Evolutionary conservation across 306 rosid genomes (phyloP).

Genomic region (Urtica urens): DNA sequence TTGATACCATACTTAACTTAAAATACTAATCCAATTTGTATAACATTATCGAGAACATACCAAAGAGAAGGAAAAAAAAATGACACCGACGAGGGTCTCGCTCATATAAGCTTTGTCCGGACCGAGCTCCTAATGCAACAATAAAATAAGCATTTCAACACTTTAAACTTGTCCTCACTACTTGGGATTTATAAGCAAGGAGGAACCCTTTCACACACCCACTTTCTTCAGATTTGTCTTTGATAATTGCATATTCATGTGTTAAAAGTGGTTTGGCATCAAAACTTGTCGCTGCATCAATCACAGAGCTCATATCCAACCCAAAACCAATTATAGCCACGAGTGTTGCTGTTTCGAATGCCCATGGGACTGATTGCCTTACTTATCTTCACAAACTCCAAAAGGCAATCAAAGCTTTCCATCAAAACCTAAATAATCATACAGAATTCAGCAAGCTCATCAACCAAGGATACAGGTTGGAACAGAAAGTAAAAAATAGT

Average conservation of each 20-base stretch:
- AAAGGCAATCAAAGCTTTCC: constrained; percentile 72
- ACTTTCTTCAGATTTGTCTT: constrained; percentile 61
- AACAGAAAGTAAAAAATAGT: too few species aligned
- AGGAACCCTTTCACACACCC: constrained; percentile 71
- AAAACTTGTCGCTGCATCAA: constrained; percentile 19
- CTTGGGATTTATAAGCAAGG: too few species aligned
- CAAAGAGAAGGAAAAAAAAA: constrained; percentile 58
- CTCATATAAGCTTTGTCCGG: constrained; percentile 57
- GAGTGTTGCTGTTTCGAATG: constrained; percentile 72
- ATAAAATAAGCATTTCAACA: too few species aligned
- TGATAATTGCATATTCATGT: constrained; percentile 27
- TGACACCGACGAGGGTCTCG: constrained; percentile 46
- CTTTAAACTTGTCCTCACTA: too few species aligned
- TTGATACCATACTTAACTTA: too few species aligned
- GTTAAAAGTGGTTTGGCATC: constrained; percentile 24
- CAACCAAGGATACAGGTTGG: too few species aligned
- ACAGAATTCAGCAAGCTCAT: too few species aligned
- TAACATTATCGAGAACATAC: too few species aligned
- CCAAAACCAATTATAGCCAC: constrained; percentile 81
- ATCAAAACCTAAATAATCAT: constrained; percentile 46
- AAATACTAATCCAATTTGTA: too few species aligned
- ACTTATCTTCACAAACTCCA: constrained; percentile 80
- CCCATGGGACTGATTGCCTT: constrained; percentile 95
- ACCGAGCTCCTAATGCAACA: constrained; percentile 58
- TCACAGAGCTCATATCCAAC: constrained; percentile 55